phyloP scores from a whole-genome alignment of 495 filamentous ascomycete genomes.

The Apodospora peruviana region DNA sequence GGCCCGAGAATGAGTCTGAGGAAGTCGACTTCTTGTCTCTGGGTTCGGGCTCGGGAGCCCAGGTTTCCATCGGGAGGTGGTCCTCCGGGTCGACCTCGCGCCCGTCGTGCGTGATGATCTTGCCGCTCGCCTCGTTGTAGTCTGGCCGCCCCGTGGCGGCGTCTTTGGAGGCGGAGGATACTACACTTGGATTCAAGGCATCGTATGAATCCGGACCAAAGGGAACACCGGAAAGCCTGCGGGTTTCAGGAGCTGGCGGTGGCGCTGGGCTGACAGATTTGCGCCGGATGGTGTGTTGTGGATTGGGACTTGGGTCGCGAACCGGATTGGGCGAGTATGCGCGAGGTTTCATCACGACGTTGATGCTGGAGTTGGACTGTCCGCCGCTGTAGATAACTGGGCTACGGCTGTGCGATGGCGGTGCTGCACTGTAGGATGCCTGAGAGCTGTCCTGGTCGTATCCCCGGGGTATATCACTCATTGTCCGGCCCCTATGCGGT shows the following conservation, averaged over 20 bases:
- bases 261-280: slow-evolving; percentile 78
- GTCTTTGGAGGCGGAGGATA: slow-evolving; percentile 28
- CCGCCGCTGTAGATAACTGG: slow-evolving; percentile 35
- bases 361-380: slow-evolving; percentile 28
- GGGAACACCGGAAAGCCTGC: slow-evolving; percentile 59
- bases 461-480: slow-evolving; percentile 30
- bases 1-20: slow-evolving; percentile 42
- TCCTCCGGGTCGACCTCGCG: slow-evolving; percentile 88
- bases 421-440: slow-evolving; percentile 13
- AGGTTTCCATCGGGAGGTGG: slow-evolving; percentile 82
- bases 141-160: slow-evolving; percentile 17
- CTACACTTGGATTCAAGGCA: slow-evolving; percentile 57
- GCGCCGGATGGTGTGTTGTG: slow-evolving; percentile 51
- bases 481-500: slow-evolving; percentile 33
- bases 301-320: slow-evolving; percentile 21
- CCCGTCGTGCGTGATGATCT: slow-evolving; percentile 79
- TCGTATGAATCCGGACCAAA: slow-evolving; percentile 90
- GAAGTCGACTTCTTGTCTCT: slow-evolving; percentile 52
- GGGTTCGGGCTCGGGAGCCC: slow-evolving; percentile 88
- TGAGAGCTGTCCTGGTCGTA: slow-evolving; percentile 20
- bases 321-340: slow-evolving; percentile 55
- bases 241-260: slow-evolving; percentile 44
- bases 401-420: slow-evolving; percentile 19
- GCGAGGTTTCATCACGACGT: slow-evolving; percentile 32
- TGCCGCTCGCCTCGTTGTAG: slow-evolving; percentile 43